These are phyloP conservation scores for Austroboletus rostrupii DNA, from an alignment of 1,284 basidiomycete species.

Conservation along the genomic window DNA sequence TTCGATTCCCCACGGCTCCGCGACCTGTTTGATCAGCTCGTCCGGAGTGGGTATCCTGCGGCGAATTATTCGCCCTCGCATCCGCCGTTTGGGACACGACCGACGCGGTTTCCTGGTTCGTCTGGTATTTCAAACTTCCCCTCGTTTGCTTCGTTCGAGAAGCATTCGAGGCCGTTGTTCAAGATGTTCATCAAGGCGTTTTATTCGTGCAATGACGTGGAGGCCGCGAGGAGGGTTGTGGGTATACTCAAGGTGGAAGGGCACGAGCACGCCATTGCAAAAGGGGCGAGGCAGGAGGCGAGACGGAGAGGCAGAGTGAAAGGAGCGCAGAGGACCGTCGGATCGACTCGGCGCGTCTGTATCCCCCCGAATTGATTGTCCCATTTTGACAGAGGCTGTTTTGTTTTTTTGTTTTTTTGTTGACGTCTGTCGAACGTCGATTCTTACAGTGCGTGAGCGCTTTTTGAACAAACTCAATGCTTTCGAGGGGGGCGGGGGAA, in stretches of 20 bases:
- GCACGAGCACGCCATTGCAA: conserved; percentile 8
- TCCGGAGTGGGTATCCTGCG: conserved; percentile 54
- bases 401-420: no score
- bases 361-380: conserved; percentile 7
- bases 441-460: no score
- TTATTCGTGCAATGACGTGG: conserved; percentile 47
- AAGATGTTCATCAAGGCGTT: conserved; percentile 69
- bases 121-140: conserved; percentile 35
- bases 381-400: background rate
- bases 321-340: conserved; percentile 6
- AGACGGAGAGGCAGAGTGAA: conserved; percentile 19
- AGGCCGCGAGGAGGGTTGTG: conserved; percentile 50
- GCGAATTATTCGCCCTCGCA: conserved; percentile 22
- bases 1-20: conserved; percentile 43
- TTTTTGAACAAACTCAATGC: no score
- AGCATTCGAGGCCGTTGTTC: conserved; percentile 60
- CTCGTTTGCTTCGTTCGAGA: conserved; percentile 44
- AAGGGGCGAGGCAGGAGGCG: conserved; percentile 16
- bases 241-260: conserved; percentile 51
- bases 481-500: no score
- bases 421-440: no score
- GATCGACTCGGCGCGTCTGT: conserved; percentile 5
- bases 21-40: conserved; percentile 56
- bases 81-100: conserved; percentile 44
- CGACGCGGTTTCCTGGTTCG: conserved; percentile 6